Evolutionary conservation across 257 asterid genomes (phyloP).

Genomic region (Gardenia jasminoides): DNA sequence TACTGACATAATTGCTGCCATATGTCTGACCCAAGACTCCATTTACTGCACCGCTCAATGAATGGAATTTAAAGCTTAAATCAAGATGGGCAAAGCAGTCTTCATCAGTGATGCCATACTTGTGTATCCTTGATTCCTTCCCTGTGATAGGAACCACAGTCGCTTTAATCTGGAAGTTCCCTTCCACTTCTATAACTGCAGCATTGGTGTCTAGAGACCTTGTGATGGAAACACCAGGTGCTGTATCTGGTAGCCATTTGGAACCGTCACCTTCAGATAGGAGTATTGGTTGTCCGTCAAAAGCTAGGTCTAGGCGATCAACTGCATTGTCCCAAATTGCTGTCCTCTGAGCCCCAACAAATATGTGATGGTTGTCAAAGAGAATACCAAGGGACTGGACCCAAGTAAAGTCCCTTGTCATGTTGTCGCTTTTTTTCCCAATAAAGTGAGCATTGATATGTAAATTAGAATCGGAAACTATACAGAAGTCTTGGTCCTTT

Average conservation of each 20-base stretch:
- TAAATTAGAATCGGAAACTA: slow-evolving; percentile 63
- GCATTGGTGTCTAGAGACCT: slow-evolving; percentile 47
- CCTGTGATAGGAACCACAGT: slow-evolving; percentile 65
- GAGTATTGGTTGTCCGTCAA: slow-evolving; percentile 40
- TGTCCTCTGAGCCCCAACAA: slow-evolving; percentile 59
- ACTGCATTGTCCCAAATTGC: slow-evolving; percentile 52
- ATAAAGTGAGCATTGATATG: slow-evolving; percentile 90
- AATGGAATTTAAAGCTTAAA: slow-evolving; percentile 69
- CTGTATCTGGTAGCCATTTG: slow-evolving; percentile 33
- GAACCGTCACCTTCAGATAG: slow-evolving; percentile 49
- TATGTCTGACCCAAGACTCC: slow-evolving; percentile 84
- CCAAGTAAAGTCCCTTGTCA: slow-evolving; percentile 91
- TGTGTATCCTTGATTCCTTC: slow-evolving; percentile 58
- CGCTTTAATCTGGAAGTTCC: slow-evolving; percentile 70
- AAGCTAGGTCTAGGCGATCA: slow-evolving; percentile 56
- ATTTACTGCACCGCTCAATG: slow-evolving; percentile 54
- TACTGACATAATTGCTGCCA: slow-evolving; percentile 52
- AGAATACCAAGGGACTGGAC: slow-evolving; percentile 85
- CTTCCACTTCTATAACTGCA: slow-evolving; percentile 58
- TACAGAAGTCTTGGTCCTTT: slow-evolving; percentile 62
- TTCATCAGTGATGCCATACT: slow-evolving; percentile 61
- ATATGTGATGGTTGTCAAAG: slow-evolving; percentile 53
- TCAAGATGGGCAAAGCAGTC: slow-evolving; percentile 88
- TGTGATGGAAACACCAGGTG: slow-evolving; percentile 33
- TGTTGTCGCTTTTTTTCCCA: slow-evolving; percentile 55